These are phyloP conservation scores for Letharia lupina DNA, from an alignment of 495 filamentous ascomycete genomes.

Conservation along the genomic window DNA sequence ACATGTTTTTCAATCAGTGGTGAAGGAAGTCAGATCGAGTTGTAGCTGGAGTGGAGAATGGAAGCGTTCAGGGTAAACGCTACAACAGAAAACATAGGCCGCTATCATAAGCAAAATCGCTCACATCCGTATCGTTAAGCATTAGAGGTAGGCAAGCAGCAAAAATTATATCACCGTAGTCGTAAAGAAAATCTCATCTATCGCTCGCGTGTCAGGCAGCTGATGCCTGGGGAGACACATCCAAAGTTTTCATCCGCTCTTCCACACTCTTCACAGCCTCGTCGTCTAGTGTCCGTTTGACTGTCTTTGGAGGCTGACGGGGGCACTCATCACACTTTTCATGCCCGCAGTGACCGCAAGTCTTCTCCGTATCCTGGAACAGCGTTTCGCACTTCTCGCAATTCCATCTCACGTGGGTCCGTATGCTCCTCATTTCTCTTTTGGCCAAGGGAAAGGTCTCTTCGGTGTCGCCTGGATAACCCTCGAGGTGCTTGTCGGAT, in stretches of 20 bases:
- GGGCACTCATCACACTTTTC: slow-evolving; percentile 35
- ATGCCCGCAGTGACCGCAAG: slow-evolving; percentile 58
- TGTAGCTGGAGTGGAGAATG: not conserved
- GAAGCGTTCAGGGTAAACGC: not conserved
- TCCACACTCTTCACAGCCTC: slow-evolving; percentile 54
- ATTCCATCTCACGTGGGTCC: slow-evolving; percentile 46
- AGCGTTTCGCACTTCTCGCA: slow-evolving; percentile 57
- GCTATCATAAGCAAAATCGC: not conserved
- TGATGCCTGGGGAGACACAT: slow-evolving; percentile 26
- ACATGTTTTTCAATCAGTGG: not conserved
- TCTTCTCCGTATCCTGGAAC: slow-evolving; percentile 39
- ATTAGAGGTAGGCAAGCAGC: slow-evolving; percentile 1
- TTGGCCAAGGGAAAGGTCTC: slow-evolving; percentile 29
- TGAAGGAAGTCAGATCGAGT: not conserved
- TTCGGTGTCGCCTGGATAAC: slow-evolving; percentile 65
- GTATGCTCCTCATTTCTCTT: slow-evolving; percentile 38
- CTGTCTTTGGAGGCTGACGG: slow-evolving; percentile 45
- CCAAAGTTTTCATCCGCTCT: slow-evolving; percentile 44
- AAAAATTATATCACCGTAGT: not conserved
- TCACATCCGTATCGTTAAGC: not conserved
- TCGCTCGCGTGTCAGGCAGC: slow-evolving; percentile 15
- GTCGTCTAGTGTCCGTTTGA: slow-evolving; percentile 56
- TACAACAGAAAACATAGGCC: not conserved
- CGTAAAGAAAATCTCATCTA: not conserved
- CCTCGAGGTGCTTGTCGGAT: slow-evolving; percentile 64